A percentile compares a stretch with the other conserved stretches of the same genome.
Evolutionary conservation across 257 asterid genomes (phyloP).

Genomic region (Solanum chmielewskii): DNA sequence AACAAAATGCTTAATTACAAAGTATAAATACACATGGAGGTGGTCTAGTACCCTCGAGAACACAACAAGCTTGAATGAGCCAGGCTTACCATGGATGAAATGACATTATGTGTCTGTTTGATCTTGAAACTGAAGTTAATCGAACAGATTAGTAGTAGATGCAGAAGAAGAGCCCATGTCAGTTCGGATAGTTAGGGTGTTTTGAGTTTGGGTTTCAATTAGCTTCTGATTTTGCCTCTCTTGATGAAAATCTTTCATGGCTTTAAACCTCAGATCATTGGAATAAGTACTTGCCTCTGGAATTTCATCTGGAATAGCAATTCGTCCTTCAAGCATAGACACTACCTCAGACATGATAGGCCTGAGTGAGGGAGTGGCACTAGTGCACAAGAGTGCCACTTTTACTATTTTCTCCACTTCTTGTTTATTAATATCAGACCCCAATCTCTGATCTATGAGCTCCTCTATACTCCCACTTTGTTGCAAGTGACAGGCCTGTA

Average conservation of each 20-base stretch:
- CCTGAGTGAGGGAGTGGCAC: slow-evolving; percentile 61
- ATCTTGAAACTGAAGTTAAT: neutral
- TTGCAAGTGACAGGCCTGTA: slow-evolving; percentile 68
- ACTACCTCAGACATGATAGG: slow-evolving; percentile 81
- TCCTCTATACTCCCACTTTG: slow-evolving; percentile 40
- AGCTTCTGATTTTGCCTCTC: slow-evolving; percentile 29
- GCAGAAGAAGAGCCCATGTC: slow-evolving; percentile 1
- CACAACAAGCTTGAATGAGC: neutral
- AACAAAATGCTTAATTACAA: neutral
- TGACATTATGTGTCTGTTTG: neutral
- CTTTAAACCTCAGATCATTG: slow-evolving; percentile 63
- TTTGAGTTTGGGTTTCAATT: slow-evolving; percentile 14
- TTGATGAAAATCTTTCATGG: slow-evolving; percentile 62
- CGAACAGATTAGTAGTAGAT: slow-evolving; percentile 16
- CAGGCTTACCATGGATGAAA: neutral
- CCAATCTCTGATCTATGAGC: slow-evolving; percentile 45
- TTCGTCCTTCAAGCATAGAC: slow-evolving; percentile 65
- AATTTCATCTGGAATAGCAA: slow-evolving; percentile 34
- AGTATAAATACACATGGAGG: neutral
- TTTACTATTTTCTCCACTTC: slow-evolving; percentile 55
- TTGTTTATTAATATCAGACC: slow-evolving; percentile 16
- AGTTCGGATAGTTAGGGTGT: neutral
- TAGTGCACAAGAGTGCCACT: slow-evolving; percentile 64
- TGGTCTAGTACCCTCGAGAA: neutral
- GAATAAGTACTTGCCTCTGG: slow-evolving; percentile 35